Evolutionary conservation across 352 stramenopile species (phyloP).

Genomic region (Lagenidium sp.): DNA sequence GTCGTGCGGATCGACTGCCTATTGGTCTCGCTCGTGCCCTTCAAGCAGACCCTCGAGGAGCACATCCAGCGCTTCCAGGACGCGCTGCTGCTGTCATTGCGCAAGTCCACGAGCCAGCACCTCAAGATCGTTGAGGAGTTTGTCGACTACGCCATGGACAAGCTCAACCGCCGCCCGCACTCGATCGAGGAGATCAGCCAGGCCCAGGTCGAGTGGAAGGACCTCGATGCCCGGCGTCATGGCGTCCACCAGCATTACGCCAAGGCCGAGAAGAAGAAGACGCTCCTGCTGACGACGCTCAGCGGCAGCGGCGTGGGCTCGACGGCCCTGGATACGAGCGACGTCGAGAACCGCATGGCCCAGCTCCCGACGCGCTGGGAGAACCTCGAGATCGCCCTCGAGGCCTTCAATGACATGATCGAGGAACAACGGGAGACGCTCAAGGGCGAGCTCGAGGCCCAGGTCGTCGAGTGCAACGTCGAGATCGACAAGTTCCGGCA

Average conservation of each 20-base stretch:
- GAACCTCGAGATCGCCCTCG: constrained; percentile 91
- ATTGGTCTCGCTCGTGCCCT: constrained; percentile 71
- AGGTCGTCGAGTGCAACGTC: constrained; percentile 85
- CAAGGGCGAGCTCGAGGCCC: constrained; percentile 82
- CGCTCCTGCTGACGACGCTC: constrained; percentile 52
- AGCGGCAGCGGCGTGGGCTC: background rate
- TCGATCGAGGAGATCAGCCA: constrained; percentile 90
- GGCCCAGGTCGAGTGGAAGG: constrained; percentile 88
- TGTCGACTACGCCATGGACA: constrained; percentile 83
- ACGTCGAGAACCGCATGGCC: constrained; percentile 57
- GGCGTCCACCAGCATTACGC: constrained; percentile 46
- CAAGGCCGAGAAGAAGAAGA: constrained; percentile 82
- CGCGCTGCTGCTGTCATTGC: constrained; percentile 72
- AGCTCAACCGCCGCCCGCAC: constrained; percentile 79
- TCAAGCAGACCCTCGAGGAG: constrained; percentile 86
- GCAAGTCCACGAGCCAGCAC: constrained; percentile 68
- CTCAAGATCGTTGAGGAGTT: constrained; percentile 86
- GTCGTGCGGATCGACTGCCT: constrained; percentile 90
- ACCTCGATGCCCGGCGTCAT: constrained; percentile 61
- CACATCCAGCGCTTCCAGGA: constrained; percentile 84
- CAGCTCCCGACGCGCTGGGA: constrained; percentile 87
- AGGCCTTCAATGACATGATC: constrained; percentile 95
- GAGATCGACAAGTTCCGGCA: constrained; percentile 88
- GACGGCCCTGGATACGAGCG: constrained; percentile 29
- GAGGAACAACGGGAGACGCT: constrained; percentile 90